Evolutionary conservation across 441 rosid genomes (phyloP), one percentile per base, ranked within the genome.

Genomic region (Euphorbia schlechtendalii): DNA sequence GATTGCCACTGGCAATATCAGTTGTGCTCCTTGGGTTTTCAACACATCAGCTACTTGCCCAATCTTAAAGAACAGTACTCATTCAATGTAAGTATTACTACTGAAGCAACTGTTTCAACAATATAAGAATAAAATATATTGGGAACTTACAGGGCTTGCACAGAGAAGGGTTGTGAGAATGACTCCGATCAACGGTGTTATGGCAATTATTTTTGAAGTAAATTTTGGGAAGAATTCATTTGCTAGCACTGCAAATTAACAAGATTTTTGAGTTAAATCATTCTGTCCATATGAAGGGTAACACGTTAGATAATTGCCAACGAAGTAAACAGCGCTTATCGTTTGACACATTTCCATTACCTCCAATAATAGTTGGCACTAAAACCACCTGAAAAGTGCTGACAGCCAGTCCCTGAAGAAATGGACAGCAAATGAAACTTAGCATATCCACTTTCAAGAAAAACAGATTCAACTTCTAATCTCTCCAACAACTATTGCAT

Each of bases 351-450:
- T 32, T 38, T 25, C 67, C 59, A 61, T 73, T 71, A 90, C 97
- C 97, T 84, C 97, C 97, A 61, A 88, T 45, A 53, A 90, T 38
- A 25, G 96, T 90, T 64, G 97, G 96, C 63, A 90, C 78, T 76
- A 93, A 74, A 71, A 93, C 98, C 56, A 93, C 97, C 84, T 93
- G 98, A 65, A 93, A 93, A 59, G 98, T 93, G 78, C 97, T 93
- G 63, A 93, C 46, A 64, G 97, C 98, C 48, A 90, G 81, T 66
- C 97, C 96, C 97, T 90, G 86, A 69, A 77, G 69, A 65, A 45
- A 61, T 45, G 45, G 59, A n/a, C n/a, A n/a, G n/a, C n/a, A n/a
- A n/a, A n/a, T n/a, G 21, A 63, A 30, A 25, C 56, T 24, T 59
- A 61, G 28, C 45, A 69, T 61, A 54, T 57, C 25, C 43, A 64